Evolutionary conservation across 129 eudicot genomes (phyloP).

Genomic region (Oenanthe sinensis): DNA sequence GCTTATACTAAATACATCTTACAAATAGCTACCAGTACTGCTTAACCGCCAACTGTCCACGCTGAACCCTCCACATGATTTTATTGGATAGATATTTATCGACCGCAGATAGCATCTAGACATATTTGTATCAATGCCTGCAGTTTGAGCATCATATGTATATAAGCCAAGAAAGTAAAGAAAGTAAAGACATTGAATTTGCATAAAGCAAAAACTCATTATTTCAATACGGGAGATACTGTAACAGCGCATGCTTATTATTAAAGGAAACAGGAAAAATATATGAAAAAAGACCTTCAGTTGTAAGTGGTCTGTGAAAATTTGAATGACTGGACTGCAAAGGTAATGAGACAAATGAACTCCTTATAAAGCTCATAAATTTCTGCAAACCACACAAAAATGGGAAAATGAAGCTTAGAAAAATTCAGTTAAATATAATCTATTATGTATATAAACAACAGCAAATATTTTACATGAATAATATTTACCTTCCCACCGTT

Average conservation of each 20-base stretch:
- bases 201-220: not conserved
- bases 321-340: conserved; percentile 16
- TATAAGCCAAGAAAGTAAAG: conserved; percentile 16
- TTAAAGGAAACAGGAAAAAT: not conserved
- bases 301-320: conserved; percentile 16
- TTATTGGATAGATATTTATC: conserved; percentile 78
- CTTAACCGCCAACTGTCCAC: conserved; percentile 83
- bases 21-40: conserved; percentile 68
- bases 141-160: conserved; percentile 16
- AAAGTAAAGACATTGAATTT: not conserved
- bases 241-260: not conserved
- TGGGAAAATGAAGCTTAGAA: not conserved
- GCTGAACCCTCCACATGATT: conserved; percentile 85
- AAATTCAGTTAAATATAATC: conserved; percentile 1
- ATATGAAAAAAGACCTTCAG: conserved; percentile 36
- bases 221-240: not conserved
- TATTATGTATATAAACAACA: not conserved
- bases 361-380: conserved; percentile 50
- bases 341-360: conserved; percentile 50
- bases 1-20: conserved; percentile 26
- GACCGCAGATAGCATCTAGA: conserved; percentile 42
- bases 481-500: not conserved
- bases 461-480: not conserved
- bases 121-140: conserved; percentile 36
- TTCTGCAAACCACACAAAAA: conserved; percentile 37